phyloP scores from a whole-genome alignment of 495 filamentous ascomycete genomes.

The Lineolata rhizophorae region DNA sequence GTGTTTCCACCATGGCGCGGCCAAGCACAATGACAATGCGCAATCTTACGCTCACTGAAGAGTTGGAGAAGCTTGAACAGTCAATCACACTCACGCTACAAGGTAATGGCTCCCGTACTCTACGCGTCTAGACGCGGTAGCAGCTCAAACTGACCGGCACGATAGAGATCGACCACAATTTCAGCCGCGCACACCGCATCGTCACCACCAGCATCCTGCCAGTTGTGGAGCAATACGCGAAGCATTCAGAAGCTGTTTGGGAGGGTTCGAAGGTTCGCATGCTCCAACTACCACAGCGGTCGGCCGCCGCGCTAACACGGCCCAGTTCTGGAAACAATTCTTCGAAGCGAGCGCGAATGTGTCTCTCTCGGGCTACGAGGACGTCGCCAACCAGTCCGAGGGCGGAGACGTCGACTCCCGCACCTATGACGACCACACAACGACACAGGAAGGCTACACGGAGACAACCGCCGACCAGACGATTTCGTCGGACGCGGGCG shows the following conservation, averaged over 20 bases:
- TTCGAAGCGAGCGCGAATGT: slow-evolving; percentile 97
- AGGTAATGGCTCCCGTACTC: slow-evolving; percentile 27
- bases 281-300: neutral
- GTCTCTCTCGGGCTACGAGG: slow-evolving; percentile 88
- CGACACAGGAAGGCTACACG: neutral
- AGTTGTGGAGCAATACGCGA: slow-evolving; percentile 87
- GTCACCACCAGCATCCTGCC: slow-evolving; percentile 86
- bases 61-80: slow-evolving; percentile 90
- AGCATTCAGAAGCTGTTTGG: slow-evolving; percentile 87
- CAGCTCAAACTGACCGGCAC: neutral
- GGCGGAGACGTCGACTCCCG: slow-evolving; percentile 14
- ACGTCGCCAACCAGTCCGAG: slow-evolving; percentile 38
- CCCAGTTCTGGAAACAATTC: slow-evolving; percentile 93
- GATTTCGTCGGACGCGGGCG: neutral
- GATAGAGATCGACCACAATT: slow-evolving; percentile 92
- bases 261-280: slow-evolving; percentile 66
- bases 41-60: slow-evolving; percentile 68
- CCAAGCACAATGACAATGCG: slow-evolving; percentile 31
- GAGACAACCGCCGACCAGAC: neutral
- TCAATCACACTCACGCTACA: slow-evolving; percentile 91
- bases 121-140: neutral
- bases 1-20: slow-evolving; percentile 29
- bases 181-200: slow-evolving; percentile 88
- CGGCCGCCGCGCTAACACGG: slow-evolving; percentile 3
- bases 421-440: slow-evolving; percentile 7